Evolutionary conservation across 2,329 filamentous ascomycete genomes (phyloP), one percentile per base, ranked within the genome.

Genomic region (Coniochaeta hoffmannii): DNA sequence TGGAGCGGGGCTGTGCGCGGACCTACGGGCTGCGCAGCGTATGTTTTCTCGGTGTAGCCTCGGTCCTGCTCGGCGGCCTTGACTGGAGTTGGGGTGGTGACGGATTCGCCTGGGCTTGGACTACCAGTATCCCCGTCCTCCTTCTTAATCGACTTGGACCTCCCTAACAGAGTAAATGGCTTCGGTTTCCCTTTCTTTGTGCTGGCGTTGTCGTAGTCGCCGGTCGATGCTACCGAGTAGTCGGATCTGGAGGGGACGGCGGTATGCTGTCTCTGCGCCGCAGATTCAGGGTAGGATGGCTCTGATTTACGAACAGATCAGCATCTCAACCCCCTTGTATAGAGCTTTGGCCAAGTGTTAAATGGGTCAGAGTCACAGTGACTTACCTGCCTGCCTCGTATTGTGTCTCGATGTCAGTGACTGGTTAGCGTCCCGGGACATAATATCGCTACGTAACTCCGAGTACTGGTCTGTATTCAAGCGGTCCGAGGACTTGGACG

Each of bases 1-100:
- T 71, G 80, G 32, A 85, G 69, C 1, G 87, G 83, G 10, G 88
- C 82, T 1, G 86, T 85, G 66, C 79, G 86, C 53, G 77, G 73
- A 28, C 73, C 70, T 22, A 34, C 10, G 70, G 70, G 50, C 50
- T 38, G 50, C 10, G 49, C 17, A 31, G 28, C 32, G 10, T 31
- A 31, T 2, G 31, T 53, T 19, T 51, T 51, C 26, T 51, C 49
- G 28, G 67, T 59, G 54, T 69, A 65, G 26, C 66, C 62, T 60
- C 67, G 69, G 52, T 76, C 74, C 28, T 70, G 65, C 53, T 75
- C 71, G 44, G n/a, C n/a, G n/a, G 60, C 62, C 55, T 67, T 69
- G 50, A 65, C 60, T 17, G 64, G 64, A 55, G 65, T 59, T 15
- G 64, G 58, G 54, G 63, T 62, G 44, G 58, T 57, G 44, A 56